phyloP scores from a whole-genome alignment of 352 stramenopile genomes.

The Pythium oligandrum region DNA sequence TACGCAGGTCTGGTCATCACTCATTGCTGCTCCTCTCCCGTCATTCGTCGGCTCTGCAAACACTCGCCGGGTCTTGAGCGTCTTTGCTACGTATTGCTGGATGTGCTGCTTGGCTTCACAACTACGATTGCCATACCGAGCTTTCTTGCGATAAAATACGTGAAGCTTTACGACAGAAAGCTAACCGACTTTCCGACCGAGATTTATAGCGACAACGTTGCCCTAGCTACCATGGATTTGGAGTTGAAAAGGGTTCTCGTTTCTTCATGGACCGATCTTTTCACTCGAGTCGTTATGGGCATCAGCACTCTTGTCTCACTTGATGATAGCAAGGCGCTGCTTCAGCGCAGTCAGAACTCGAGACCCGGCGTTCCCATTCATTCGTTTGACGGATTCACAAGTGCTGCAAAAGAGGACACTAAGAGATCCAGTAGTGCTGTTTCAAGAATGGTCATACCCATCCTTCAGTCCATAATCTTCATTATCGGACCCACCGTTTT shows the following conservation, averaged over 20 bases:
- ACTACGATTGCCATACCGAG: neutral
- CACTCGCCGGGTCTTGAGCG: neutral
- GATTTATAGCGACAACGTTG: neutral
- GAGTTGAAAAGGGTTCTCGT: conserved; percentile 1
- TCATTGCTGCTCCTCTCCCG: neutral
- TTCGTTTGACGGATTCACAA: neutral
- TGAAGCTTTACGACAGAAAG: neutral
- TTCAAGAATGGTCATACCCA: neutral
- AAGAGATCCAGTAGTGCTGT: neutral
- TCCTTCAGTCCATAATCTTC: neutral
- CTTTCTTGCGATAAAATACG: neutral
- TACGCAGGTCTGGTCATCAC: neutral
- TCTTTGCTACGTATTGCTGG: neutral
- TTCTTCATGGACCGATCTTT: conserved; percentile 1
- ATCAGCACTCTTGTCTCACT: neutral
- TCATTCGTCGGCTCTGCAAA: conserved; percentile 2
- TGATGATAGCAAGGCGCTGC: neutral
- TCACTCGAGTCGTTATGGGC: neutral
- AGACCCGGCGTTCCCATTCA: neutral
- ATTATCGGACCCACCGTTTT: neutral
- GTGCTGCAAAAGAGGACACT: neutral
- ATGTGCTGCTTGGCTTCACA: neutral
- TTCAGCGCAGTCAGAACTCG: neutral
- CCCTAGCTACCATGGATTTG: neutral
- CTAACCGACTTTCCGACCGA: neutral